phyloP scores from a whole-genome alignment of 495 filamentous ascomycete genomes.

The Astrocystis sublimbata region DNA sequence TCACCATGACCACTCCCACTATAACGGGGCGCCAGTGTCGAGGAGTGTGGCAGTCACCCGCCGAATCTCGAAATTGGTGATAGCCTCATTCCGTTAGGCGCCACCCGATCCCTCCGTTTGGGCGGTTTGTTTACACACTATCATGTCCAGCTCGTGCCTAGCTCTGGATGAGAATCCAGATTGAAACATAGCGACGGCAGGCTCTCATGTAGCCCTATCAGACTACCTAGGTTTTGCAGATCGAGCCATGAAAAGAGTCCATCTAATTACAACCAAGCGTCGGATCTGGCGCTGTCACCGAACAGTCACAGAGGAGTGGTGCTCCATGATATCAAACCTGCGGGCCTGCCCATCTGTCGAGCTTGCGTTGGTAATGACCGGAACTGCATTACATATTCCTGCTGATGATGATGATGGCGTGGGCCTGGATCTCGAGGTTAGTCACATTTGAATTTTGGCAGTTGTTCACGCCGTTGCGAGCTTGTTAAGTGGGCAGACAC shows the following conservation, averaged over 20 bases:
- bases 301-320: no score
- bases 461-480: constrained; percentile 13
- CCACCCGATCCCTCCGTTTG: background rate
- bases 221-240: background rate
- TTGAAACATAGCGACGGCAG: background rate
- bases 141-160: background rate
- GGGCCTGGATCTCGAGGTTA: background rate
- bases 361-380: no score
- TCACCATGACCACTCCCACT: background rate
- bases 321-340: background rate
- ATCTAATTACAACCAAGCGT: background rate
- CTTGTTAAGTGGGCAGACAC: constrained; percentile 9
- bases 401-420: constrained; percentile 2
- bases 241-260: background rate
- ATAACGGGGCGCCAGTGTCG: constrained; percentile 6
- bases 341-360: no score
- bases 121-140: constrained; percentile 6
- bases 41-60: no score
- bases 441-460: constrained; percentile 9
- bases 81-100: constrained; percentile 9
- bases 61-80: constrained; percentile 3
- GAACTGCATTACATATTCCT: constrained; percentile 1
- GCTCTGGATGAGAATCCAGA: background rate
- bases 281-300: constrained; percentile 2
- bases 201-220: constrained; percentile 3